These are phyloP conservation scores for Aspergillus fructus DNA, from an alignment of 2,329 filamentous ascomycete species.

Conservation along the genomic window DNA sequence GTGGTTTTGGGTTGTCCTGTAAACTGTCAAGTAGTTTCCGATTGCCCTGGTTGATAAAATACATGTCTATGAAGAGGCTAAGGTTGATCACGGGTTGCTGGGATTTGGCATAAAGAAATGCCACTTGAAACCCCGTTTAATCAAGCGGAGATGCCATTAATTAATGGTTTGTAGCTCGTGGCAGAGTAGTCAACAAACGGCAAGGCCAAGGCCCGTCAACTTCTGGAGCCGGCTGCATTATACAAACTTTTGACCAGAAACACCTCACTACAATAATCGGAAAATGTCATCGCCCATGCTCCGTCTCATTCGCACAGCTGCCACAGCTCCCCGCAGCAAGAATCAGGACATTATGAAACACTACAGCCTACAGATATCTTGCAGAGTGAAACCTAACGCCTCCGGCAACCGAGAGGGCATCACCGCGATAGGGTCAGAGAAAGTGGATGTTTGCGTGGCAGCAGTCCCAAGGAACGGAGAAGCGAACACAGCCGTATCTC, in stretches of 20 bases:
- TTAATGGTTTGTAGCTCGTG: no score
- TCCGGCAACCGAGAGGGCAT: constrained; percentile 64
- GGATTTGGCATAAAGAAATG: no score
- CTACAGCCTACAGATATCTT: constrained; percentile 58
- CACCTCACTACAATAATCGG: neutral
- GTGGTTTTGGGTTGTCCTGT: no score
- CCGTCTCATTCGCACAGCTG: constrained; percentile 13
- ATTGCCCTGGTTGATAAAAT: no score
- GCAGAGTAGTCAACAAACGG: no score
- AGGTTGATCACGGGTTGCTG: no score
- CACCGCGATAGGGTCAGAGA: constrained; percentile 53
- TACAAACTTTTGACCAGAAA: neutral
- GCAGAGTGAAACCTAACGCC: constrained; percentile 67
- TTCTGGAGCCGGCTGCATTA: no score
- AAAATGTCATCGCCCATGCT: constrained; percentile 10
- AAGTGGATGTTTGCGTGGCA: constrained; percentile 64
- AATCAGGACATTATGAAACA: neutral
- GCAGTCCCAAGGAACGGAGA: constrained; percentile 66
- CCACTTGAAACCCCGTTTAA: no score
- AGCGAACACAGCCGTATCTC: constrained; percentile 66
- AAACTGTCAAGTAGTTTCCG: no score
- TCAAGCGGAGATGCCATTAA: no score
- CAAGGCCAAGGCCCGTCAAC: no score
- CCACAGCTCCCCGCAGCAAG: constrained; percentile 10
- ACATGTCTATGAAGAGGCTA: no score